phyloP scores from a whole-genome alignment of 345 rosid species.

The Arabidopsis arenosa region DNA sequence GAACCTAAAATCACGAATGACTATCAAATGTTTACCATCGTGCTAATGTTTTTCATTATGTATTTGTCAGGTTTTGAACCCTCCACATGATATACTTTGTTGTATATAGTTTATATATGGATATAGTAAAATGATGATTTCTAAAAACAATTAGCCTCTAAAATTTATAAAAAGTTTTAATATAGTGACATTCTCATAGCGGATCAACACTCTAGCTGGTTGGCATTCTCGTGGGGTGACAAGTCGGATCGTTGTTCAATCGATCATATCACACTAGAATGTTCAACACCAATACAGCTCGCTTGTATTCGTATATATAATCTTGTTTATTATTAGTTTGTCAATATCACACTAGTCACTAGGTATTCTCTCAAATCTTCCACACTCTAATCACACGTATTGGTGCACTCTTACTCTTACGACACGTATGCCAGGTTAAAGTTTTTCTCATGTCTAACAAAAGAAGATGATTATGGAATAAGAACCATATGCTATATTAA shows the following conservation, averaged over 20 bases:
- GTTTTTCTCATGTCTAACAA: not conserved
- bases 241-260: not conserved
- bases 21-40: not conserved
- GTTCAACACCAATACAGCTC: not conserved
- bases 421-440: conserved; percentile 33
- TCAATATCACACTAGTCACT: conserved; percentile 1
- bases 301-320: not conserved
- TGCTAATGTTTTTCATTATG: not conserved
- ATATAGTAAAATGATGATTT: not conserved
- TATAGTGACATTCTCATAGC: not conserved
- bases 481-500: conserved; percentile 26
- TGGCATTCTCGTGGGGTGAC: not conserved
- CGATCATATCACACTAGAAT: not conserved
- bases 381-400: conserved; percentile 11
- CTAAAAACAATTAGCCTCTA: not conserved
- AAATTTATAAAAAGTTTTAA: not conserved
- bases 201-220: not conserved
- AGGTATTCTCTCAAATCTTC: conserved; percentile 13
- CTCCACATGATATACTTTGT: not conserved
- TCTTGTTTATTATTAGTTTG: conserved; percentile 2
- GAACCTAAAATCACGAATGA: not conserved
- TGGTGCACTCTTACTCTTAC: conserved; percentile 13
- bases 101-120: no score
- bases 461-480: conserved; percentile 27
- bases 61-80: not conserved